Evolutionary conservation across 2,329 filamentous ascomycete species (phyloP).

Genomic region (Aspergillus oerlinghausenensis): DNA sequence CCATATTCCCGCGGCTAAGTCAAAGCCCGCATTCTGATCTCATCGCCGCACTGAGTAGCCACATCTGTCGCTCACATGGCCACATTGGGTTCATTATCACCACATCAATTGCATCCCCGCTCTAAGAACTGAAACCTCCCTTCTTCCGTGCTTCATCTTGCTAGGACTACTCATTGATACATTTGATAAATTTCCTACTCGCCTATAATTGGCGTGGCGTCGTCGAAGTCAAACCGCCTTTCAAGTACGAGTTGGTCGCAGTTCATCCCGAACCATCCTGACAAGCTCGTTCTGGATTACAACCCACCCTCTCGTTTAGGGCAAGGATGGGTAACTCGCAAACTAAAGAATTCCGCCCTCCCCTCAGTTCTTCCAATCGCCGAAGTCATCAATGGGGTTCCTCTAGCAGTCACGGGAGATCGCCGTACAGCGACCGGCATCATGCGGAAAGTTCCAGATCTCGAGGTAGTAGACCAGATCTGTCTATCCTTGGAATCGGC

Average conservation of each 20-base stretch:
- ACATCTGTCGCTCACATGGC: constrained; percentile 25
- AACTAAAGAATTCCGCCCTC: constrained; percentile 42
- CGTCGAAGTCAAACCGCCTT: background rate
- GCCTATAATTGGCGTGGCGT: background rate
- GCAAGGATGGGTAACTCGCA: constrained; percentile 43
- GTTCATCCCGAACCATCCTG: background rate
- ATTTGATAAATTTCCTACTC: background rate
- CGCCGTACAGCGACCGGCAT: constrained; percentile 26
- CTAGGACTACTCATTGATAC: background rate
- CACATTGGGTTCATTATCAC: constrained; percentile 19
- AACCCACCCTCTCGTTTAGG: constrained; percentile 2
- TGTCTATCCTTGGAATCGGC: constrained; percentile 56
- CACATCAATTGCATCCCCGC: constrained; percentile 7
- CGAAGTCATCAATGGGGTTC: constrained; percentile 28
- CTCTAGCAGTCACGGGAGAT: constrained; percentile 25
- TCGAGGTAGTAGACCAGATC: constrained; percentile 54
- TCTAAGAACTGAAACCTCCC: constrained; percentile 8
- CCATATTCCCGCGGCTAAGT: constrained; percentile 16
- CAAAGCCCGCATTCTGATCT: constrained; percentile 19
- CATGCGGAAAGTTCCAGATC: constrained; percentile 41
- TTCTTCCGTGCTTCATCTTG: constrained; percentile 5
- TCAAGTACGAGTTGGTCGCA: background rate
- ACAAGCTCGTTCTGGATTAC: background rate
- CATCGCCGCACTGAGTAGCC: constrained; percentile 19
- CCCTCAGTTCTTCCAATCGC: constrained; percentile 22